These are phyloP conservation scores for Wickerhamiella australiensis DNA, from an alignment of 805 yeast genomes.

Conservation along the genomic window DNA sequence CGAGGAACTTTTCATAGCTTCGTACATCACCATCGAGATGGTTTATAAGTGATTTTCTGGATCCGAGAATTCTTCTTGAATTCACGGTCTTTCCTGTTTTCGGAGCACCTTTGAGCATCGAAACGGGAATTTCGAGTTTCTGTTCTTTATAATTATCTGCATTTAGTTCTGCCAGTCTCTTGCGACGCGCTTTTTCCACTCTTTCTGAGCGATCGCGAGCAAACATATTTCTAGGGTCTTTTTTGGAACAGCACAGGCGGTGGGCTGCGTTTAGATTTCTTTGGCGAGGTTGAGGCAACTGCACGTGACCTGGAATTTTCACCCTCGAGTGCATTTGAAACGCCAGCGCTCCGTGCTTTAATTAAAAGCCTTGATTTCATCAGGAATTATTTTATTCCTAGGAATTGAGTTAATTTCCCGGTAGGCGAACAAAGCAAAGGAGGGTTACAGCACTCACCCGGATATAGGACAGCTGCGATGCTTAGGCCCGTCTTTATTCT, in stretches of 20 bases:
- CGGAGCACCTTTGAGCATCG: constrained; percentile 21
- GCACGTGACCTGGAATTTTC: background rate
- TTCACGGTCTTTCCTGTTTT: constrained; percentile 25
- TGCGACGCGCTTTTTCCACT: constrained; percentile 16
- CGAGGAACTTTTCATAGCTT: constrained; percentile 24
- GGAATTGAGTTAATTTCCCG: no score
- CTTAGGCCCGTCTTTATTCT: no score
- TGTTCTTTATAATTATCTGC: constrained; percentile 21
- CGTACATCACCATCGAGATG: constrained; percentile 33
- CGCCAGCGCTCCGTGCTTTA: no score
- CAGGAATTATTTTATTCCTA: no score
- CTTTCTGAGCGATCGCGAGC: constrained; percentile 11
- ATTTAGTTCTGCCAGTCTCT: constrained; percentile 20
- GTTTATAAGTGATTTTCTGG: constrained; percentile 30
- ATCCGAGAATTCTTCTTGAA: constrained; percentile 29
- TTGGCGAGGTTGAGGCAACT: background rate
- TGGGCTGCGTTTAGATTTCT: no score
- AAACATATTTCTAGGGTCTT: background rate
- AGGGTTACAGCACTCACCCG: no score
- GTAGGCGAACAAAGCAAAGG: no score
- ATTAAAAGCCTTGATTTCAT: no score
- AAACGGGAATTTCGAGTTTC: constrained; percentile 22
- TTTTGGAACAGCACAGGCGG: background rate
- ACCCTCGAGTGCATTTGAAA: no score
- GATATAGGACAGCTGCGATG: no score